A percentile compares a stretch with the other conserved stretches of the same genome.
phyloP scores from a whole-genome alignment of 2,329 filamentous ascomycete genomes.

The Aspergillus sp. region DNA sequence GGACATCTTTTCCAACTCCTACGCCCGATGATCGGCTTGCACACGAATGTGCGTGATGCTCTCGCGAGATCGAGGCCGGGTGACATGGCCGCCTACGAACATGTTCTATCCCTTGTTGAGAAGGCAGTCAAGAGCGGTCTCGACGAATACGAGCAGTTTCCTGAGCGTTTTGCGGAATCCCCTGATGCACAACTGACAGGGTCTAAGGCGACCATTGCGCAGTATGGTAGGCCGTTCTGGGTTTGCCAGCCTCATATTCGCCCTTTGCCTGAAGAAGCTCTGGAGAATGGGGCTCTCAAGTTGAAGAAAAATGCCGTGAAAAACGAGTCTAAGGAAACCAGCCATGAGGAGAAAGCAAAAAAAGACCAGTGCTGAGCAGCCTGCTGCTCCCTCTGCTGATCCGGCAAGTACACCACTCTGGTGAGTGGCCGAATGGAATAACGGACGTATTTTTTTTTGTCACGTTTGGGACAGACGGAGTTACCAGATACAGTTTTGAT shows the following conservation, averaged over 20 bases:
- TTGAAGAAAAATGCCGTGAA: conserved; percentile 58
- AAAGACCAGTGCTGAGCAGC: conserved; percentile 2
- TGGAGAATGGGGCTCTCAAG: conserved; percentile 70
- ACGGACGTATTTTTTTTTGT: not conserved
- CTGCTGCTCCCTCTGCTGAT: conserved; percentile 7
- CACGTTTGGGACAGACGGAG: too few relatives aligned
- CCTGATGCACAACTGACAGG: conserved; percentile 29
- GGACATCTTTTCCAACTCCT: conserved; percentile 90
- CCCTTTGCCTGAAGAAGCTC: conserved; percentile 78
- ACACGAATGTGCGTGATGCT: conserved; percentile 80
- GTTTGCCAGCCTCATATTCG: conserved; percentile 80
- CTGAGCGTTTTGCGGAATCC: conserved; percentile 31
- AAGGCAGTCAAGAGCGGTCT: conserved; percentile 65
- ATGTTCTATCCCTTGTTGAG: conserved; percentile 69
- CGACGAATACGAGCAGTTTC: conserved; percentile 53
- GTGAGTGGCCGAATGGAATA: conserved; percentile 20
- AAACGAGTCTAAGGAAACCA: conserved; percentile 11
- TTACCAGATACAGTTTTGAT: too few relatives aligned
- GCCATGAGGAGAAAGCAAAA: not conserved
- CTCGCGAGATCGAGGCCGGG: conserved; percentile 63
- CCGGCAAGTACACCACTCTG: conserved; percentile 12
- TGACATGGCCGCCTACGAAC: conserved; percentile 70
- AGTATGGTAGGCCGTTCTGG: conserved; percentile 81
- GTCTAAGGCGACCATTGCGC: conserved; percentile 57
- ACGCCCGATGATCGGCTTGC: conserved; percentile 68